A percentile compares a stretch with the other conserved stretches of the same genome.
Conservation (phyloP, 306 rosid species). For the Oemleria cerasiformis region DNA sequence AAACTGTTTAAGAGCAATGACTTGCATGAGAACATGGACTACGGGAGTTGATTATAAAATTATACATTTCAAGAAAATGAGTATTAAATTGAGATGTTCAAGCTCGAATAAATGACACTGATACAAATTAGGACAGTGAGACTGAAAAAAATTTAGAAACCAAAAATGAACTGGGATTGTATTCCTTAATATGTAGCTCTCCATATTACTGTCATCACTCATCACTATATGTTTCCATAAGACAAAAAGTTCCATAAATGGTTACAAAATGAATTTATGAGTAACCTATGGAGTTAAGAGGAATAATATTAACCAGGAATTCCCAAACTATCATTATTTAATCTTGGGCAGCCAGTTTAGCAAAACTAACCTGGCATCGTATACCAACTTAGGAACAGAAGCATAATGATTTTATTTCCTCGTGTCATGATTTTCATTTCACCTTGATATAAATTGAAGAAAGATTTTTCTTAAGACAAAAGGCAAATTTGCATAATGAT, state of each 20-base stretch:
- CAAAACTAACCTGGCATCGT: background rate
- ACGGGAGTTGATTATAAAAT: background rate
- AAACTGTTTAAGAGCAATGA: constrained; percentile 35
- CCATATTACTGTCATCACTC: background rate
- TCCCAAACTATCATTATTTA: background rate
- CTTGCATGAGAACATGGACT: background rate
- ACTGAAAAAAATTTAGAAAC: background rate
- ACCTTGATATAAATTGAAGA: background rate
- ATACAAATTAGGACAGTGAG: background rate
- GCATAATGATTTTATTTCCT: background rate
- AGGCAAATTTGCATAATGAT: background rate
- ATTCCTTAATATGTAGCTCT: constrained; percentile 2
- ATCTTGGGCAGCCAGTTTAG: background rate
- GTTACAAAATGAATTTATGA: background rate
- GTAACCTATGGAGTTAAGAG: background rate
- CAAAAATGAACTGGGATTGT: background rate
- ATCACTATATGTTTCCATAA: background rate
- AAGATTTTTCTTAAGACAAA: constrained; percentile 2
- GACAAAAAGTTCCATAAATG: background rate
- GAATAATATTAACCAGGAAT: no score
- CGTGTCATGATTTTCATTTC: background rate
- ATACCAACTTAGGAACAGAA: background rate
- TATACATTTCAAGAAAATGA: background rate
- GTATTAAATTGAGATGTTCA: background rate
- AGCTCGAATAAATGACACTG: background rate